Evolutionary conservation across 2,329 filamentous ascomycete species (phyloP), one percentile per base, ranked within the genome.

Genomic region (Xylaria polymorpha): DNA sequence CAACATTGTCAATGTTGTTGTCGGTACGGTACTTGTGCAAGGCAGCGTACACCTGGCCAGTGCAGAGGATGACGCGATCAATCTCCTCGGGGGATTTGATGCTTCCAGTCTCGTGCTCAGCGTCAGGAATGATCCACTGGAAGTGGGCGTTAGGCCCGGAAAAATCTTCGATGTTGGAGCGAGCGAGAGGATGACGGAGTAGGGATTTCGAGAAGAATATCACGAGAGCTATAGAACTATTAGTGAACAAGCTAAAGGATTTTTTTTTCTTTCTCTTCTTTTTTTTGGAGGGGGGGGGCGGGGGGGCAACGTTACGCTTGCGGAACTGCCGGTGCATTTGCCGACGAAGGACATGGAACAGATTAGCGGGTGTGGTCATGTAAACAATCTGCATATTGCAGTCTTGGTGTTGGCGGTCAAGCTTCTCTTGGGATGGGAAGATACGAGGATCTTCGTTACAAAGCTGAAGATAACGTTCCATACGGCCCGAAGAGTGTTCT

Each of bases 281-380:
- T n/a, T n/a, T n/a, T n/a, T n/a, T n/a, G n/a, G n/a, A n/a, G n/a
- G n/a, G n/a, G n/a, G n/a, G n/a, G n/a, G n/a, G n/a, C n/a, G n/a
- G n/a, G n/a, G n/a, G n/a, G n/a, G 77, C 76, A 75, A 74, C 92
- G n/a, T 90, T 87, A 96, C 93, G 96, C 87, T 99, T 99, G 84
- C 96, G 91, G 92, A 99, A 99, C 81, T 99, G 95, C 78, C 96
- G 90, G 87, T 98, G 94, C 91, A 99, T 97, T 85, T 99, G 96
- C 83, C 96, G 90, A 80, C 96, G 92, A 72, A 99, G 88, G 74
- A 96, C 91, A 83, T 99, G 96, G 91, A 99, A 99, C 80, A 97
- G 83, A 83, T 99, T 99, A 73, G 95, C 88, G 35, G 96, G 96
- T 56, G 92, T 93, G n/a, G 96, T 99, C 90, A 97, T 94, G 86